Evolutionary conservation across 176 grass and related monocot genomes (phyloP), one percentile per base, ranked within the genome.

Genomic region (Rhynchospora pubera): DNA sequence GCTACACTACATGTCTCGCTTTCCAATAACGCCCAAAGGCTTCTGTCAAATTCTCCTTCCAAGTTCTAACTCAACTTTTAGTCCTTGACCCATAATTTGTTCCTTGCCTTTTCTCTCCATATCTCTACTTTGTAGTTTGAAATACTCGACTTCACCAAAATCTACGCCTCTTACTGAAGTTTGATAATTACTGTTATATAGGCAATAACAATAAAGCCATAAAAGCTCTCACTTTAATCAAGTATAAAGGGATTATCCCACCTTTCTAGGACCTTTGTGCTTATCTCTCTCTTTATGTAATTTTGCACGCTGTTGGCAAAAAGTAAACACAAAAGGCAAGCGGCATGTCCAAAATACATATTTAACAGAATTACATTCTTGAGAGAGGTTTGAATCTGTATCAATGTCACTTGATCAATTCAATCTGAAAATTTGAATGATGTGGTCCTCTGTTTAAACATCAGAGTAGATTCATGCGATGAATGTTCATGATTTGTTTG

Each of bases 251-350:
- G 50, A 78, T 57, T 78, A 59, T 78, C 48, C 10, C 52, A 78
- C 75, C 50, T 78, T 78, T 78, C 55, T 32, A 78, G 3, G 75
- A 22, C 52, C 23, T 58, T 42, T 78, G 75, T 78, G 52, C 51
- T 78, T 58, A 34, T 57, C 22, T 78, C 55, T 78, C 23, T 58
- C 48, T 78, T 46, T 34, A 16, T 15, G 4, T 34, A 77, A 53
- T 77, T 32, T 53, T 77, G 46, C 75, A 78, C 75, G 55, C 55
- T 43, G 14, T 78, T 28, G 4, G 5, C 16, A 51, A 78, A 78
- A 78, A 78, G 51, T 9, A 34, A 5, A 48, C 39, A n/a, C 42
- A 75, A 32, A 34, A 15, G 13, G 55, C 4, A 42, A 76, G 18
- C 45, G 22, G 42, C 47, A 53, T 48, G 71, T 76, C 21, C 71